These are phyloP conservation scores for Xerocomellus amylosporus DNA, from an alignment of 768 basidiomycete genomes.

Conservation along the genomic window DNA sequence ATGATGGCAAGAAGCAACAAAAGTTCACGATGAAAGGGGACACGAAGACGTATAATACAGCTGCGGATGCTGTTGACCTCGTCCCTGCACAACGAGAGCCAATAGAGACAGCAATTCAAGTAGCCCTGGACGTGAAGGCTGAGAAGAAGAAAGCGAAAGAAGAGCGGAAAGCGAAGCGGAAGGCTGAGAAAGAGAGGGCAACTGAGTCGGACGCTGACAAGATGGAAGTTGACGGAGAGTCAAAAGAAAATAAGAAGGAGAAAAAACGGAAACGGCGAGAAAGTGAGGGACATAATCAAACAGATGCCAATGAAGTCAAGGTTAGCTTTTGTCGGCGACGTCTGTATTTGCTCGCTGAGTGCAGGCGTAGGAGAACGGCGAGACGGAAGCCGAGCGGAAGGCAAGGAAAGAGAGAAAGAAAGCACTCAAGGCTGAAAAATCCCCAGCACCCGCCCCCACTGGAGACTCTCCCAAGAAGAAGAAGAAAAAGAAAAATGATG, in stretches of 20 bases:
- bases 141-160: conserved; percentile 84
- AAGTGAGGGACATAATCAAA: conserved; percentile 50
- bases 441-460: conserved; percentile 40
- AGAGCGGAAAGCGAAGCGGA: conserved; percentile 70
- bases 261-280: conserved; percentile 51
- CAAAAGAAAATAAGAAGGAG: conserved; percentile 39
- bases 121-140: conserved; percentile 77
- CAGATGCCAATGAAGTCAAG: conserved; percentile 39
- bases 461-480: conserved; percentile 47
- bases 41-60: conserved; percentile 79
- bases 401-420: conserved; percentile 77
- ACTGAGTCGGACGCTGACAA: conserved; percentile 34
- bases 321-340: conserved; percentile 32
- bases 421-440: conserved; percentile 75
- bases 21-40: conserved; percentile 81
- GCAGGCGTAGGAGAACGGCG: conserved; percentile 41
- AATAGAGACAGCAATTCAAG: conserved; percentile 71
- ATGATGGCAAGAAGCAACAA: conserved; percentile 64
- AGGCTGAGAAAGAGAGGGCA: conserved; percentile 50
- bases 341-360: conserved; percentile 5
- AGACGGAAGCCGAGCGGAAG: conserved; percentile 84
- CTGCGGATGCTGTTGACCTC: conserved; percentile 79
- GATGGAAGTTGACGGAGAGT: conserved; percentile 47
- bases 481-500: conserved; percentile 37
- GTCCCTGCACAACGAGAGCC: conserved; percentile 85